Conservation (phyloP, 306 rosid genomes). For the Ziziphus jujuba region DNA sequence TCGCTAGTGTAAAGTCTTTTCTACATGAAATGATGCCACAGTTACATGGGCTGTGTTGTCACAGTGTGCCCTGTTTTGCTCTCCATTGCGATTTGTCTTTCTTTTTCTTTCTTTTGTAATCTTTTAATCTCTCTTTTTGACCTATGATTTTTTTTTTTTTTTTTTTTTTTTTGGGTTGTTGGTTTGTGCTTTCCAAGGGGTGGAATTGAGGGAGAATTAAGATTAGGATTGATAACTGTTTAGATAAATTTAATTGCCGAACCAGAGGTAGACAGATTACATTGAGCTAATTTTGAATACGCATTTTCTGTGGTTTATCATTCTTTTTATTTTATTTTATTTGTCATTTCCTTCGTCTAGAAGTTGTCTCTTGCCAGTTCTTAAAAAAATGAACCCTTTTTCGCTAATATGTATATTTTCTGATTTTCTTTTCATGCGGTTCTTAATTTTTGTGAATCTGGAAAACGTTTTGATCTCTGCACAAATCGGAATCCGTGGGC, state of each 20-base stretch:
- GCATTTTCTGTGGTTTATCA: neutral
- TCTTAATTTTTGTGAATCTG: too few species aligned
- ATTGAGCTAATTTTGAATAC: slow-evolving; percentile 16
- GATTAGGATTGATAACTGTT: neutral
- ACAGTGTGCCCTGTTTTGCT: neutral
- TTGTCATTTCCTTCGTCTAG: too few species aligned
- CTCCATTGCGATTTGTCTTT: neutral
- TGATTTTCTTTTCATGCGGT: too few species aligned
- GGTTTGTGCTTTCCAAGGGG: slow-evolving; percentile 26
- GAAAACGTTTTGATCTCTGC: too few species aligned
- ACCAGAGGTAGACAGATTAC: slow-evolving; percentile 8
- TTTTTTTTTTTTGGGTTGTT: too few species aligned
- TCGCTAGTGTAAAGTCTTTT: slow-evolving; percentile 17
- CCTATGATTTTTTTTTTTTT: neutral
- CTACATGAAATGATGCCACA: slow-evolving; percentile 1
- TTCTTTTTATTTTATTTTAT: neutral
- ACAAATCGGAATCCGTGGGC: too few species aligned
- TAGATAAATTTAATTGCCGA: slow-evolving; percentile 8
- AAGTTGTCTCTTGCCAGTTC: too few species aligned
- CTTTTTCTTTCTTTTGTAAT: neutral
- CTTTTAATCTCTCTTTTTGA: neutral
- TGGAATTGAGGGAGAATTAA: slow-evolving; percentile 7
- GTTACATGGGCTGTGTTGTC: neutral
- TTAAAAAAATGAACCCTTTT: too few species aligned
- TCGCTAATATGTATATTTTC: too few species aligned